Base-by-base conservation (phyloP, 495 filamentous ascomycete species). In the Sabuloglossum arenarium region DNA sequence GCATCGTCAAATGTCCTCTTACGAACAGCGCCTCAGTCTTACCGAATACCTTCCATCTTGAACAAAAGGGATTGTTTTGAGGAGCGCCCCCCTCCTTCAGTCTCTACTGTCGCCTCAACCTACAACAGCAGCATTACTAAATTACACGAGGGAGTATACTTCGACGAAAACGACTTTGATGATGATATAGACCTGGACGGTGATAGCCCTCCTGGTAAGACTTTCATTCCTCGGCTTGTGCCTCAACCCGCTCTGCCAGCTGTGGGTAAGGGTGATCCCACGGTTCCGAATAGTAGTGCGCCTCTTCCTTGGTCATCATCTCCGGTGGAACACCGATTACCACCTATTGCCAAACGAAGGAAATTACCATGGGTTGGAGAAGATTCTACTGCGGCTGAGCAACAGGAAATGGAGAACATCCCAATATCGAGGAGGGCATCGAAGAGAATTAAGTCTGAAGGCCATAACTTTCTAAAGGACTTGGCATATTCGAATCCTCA, bases 161-260 rank as follows among this genome's bases (percentile, higher is more conserved):
- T 79, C 59, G 71, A 72, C 54, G 78, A 81, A 52, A 73, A 79
- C 54, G 84, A 86, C 58, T 84, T 86, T 62, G 80, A 81, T 60
- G 78, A 82, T 58, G 81, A 86, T 58, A 68, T 73, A 1, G 76
- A 82, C 30, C 66, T 85, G 9, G 77, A 85, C 47, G 62, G 84
- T 16, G 79, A 85, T 56, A 56, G 51, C 31, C 56, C 57, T 57
- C 9, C n/a, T 19, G 32, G 12, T 0, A 73, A 75, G 0, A 62
- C 66, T 9, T 66, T 75, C 19, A 61, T 74, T 10, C 66, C 76
- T 19, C 43, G 65, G 14, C 59, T 64, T 34, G 11, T 49, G 9
- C 66, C 76, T 19, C 43, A 65, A 14, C 59, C 65, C 21, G 11
- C 53, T 37, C 16, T 28, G 53, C 45, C 43, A 30, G 10, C 37